Base-by-base conservation (phyloP, 148 eudicot species). In the Mesembryanthemum crystallinum region DNA sequence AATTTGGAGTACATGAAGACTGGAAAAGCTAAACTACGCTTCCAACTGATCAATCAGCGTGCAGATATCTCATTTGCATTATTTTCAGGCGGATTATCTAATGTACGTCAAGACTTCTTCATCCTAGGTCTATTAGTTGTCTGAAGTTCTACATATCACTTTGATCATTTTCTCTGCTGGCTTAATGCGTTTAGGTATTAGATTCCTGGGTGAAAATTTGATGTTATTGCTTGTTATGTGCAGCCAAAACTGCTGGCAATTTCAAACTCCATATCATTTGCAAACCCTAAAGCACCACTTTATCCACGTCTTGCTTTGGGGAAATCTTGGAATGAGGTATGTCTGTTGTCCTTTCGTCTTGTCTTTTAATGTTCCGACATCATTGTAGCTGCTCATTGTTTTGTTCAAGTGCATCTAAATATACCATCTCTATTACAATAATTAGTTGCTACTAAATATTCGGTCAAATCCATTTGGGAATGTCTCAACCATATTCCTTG, bases 31-130 rank as follows among this genome's bases (percentile, higher is more conserved):
- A 73, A 86, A 12, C 54, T 90, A 33, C 87, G 67, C 49, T 86
- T 95, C 69, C 91, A 69, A 81, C 80, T 95, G 80, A 95, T 92
- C 71, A 95, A 95, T 87, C 98, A 95, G 79, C 96, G 98, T 18
- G 85, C 90, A 76, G 98, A 95, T 83, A 90, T 90, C 87, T 87
- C 98, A 6, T 92, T 95, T 76, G 97, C 89, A 27, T 83, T 92
- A 45, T 92, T 95, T 82, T 78, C 89, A 33, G 98, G 98, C 33
- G 97, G 98, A 1, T 73, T 90, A 59, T 85, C 88, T 8, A 87
- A 85, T 77, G 94, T 92, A 72, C 12, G 97, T 82, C 1, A 25
- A 76, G 39, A 63, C 17, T 29, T 77, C 17, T 45, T 30, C 3
- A 63, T 28, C 35, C 23, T 47, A 25, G 9, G 73, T 66, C 29